phyloP scores from a whole-genome alignment of 306 rosid species.

The Gastrolobium villosum region DNA sequence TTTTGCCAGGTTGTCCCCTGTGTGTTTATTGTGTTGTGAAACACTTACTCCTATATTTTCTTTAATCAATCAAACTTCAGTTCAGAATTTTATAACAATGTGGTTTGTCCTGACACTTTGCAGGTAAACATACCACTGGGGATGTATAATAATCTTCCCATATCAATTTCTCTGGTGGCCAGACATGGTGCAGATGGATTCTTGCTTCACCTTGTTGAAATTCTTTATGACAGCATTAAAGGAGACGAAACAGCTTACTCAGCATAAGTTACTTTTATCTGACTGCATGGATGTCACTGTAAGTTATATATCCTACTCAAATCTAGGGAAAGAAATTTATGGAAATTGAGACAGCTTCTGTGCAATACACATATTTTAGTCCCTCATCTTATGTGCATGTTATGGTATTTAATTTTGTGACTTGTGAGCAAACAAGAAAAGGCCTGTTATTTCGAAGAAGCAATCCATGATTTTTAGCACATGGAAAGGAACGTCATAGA shows the following conservation, averaged over 20 bases:
- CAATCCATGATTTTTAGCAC: neutral
- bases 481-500: neutral
- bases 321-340: neutral
- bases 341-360: no score
- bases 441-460: neutral
- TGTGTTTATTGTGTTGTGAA: slow-evolving; percentile 9
- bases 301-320: neutral
- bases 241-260: slow-evolving; percentile 48
- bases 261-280: slow-evolving; percentile 4
- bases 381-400: no score
- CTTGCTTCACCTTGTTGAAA: slow-evolving; percentile 75
- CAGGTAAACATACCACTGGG: slow-evolving; percentile 92
- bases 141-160: slow-evolving; percentile 68
- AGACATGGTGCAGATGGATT: slow-evolving; percentile 82
- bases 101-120: neutral
- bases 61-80: slow-evolving; percentile 11
- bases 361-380: no score
- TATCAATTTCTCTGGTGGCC: slow-evolving; percentile 82
- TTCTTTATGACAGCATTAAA: slow-evolving; percentile 60
- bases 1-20: slow-evolving; percentile 75
- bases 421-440: neutral
- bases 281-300: slow-evolving; percentile 1
- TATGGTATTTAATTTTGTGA: no score
- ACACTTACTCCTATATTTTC: slow-evolving; percentile 2
- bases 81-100: neutral